Evolutionary conservation across 441 rosid genomes (phyloP), one percentile per base, ranked within the genome.

Genomic region (Flueggea neowawraea): DNA sequence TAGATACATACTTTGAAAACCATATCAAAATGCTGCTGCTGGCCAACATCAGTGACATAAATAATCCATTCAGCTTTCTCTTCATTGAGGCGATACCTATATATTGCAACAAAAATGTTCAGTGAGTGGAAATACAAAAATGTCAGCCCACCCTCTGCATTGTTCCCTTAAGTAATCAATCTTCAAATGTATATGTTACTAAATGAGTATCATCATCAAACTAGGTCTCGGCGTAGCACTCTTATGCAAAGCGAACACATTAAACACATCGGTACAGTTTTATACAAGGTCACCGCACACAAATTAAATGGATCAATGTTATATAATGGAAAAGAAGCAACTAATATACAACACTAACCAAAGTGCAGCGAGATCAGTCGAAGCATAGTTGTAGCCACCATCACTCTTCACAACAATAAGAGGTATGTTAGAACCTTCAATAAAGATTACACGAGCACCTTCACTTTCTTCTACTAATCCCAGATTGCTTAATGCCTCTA

Each of bases 31-130:
- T 93, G 98, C 69, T 82, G 89, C 70, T 90, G 89, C 80, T 94
- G 98, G 62, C 97, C 99, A 64, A 82, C 95, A 86, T 94, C 99
- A 36, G 99, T 94, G 45, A 91, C 87, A 75, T 94, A 94, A 62
- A 89, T 83, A 61, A 94, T 91, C 99, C 97, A 89, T 65, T 89
- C 94, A 64, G 92, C 99, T 74, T 82, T 87, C 80, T 94, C 99
- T 78, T 82, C 90, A 65, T 86, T 87, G 31, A 91, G 86, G 55
- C 99, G 96, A 75, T 91, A 94, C 99, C 97, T 94, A 66, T 0
- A 60, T 16, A 76, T 65, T 43, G 39, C 47, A 72, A 62, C 59
- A n/a, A 53, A 61, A 41, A 68, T 49, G 41, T 31, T 65, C 53
- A 60, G 22, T 36, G 41, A 51, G 33, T 47, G 12, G 5, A 12